A percentile compares a stretch with the other conserved stretches of the same genome.
Conservation (phyloP, 164 flowering plant genomes). For the Cinnamomum micranthum region DNA sequence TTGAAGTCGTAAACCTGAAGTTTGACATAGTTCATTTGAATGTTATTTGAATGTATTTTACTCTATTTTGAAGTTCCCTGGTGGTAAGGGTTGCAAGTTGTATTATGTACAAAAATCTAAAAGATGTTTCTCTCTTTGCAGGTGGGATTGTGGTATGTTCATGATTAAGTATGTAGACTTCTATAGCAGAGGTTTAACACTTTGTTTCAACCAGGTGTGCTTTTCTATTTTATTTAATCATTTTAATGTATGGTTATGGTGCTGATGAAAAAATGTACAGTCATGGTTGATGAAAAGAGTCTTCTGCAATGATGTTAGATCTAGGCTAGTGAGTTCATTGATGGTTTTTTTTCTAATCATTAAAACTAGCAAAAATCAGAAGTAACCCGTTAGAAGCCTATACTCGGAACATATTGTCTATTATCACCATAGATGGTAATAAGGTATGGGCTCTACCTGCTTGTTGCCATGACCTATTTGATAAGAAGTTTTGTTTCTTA, state of each 20-base stretch:
- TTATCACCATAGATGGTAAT: background rate
- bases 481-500: background rate
- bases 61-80: background rate
- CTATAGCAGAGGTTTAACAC: conserved; percentile 80
- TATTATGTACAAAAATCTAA: too few relatives aligned
- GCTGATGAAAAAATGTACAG: background rate
- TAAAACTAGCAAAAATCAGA: background rate
- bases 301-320: background rate
- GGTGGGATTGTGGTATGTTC: conserved; percentile 96
- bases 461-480: background rate
- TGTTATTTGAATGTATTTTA: background rate
- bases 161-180: conserved; percentile 97
- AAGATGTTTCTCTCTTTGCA: conserved; percentile 18
- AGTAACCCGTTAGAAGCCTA: background rate
- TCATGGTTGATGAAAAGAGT: background rate
- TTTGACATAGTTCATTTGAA: background rate
- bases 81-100: background rate
- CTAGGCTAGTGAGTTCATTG: background rate
- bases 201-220: conserved; percentile 74
- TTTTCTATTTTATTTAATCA: background rate
- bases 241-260: background rate
- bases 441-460: background rate
- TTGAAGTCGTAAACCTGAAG: background rate
- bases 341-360: too few relatives aligned
- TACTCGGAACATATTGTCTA: background rate